These are phyloP conservation scores for Solanum etuberosum DNA, from an alignment of 257 asterid genomes.

Conservation along the genomic window DNA sequence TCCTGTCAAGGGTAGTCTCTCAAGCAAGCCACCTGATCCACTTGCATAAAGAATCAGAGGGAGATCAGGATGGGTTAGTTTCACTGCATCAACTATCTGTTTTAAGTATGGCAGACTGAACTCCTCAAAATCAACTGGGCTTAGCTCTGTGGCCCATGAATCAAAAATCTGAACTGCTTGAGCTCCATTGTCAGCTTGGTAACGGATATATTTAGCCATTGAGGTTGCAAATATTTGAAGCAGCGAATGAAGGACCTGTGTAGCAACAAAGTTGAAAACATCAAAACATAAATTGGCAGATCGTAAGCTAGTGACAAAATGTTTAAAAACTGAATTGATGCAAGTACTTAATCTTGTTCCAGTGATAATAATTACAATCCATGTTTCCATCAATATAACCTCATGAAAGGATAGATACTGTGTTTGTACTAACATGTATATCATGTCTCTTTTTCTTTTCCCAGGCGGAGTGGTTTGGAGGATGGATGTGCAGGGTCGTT, in stretches of 20 bases:
- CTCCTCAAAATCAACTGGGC: slow-evolving; percentile 93
- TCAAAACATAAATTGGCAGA: background rate
- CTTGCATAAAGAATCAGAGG: slow-evolving; percentile 87
- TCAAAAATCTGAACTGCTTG: slow-evolving; percentile 99
- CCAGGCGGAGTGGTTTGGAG: background rate
- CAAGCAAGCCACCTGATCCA: slow-evolving; percentile 97
- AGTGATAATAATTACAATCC: background rate
- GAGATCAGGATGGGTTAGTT: slow-evolving; percentile 65
- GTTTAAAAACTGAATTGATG: background rate
- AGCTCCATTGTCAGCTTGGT: slow-evolving; percentile 98
- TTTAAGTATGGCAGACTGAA: slow-evolving; percentile 87
- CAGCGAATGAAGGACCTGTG: slow-evolving; percentile 74
- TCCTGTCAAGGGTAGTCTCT: slow-evolving; percentile 84
- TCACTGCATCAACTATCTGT: slow-evolving; percentile 71
- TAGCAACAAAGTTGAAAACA: background rate
- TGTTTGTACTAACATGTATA: background rate
- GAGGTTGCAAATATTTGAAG: slow-evolving; percentile 89
- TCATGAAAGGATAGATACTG: background rate
- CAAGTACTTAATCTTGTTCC: background rate
- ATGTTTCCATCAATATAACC: background rate
- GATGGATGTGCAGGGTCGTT: background rate
- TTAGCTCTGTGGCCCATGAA: slow-evolving; percentile 98
- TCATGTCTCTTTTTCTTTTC: background rate
- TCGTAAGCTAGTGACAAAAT: background rate
- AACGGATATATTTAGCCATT: slow-evolving; percentile 74